Evolutionary conservation across 352 stramenopile species (phyloP).

Genomic region (Ophiocytium majus): DNA sequence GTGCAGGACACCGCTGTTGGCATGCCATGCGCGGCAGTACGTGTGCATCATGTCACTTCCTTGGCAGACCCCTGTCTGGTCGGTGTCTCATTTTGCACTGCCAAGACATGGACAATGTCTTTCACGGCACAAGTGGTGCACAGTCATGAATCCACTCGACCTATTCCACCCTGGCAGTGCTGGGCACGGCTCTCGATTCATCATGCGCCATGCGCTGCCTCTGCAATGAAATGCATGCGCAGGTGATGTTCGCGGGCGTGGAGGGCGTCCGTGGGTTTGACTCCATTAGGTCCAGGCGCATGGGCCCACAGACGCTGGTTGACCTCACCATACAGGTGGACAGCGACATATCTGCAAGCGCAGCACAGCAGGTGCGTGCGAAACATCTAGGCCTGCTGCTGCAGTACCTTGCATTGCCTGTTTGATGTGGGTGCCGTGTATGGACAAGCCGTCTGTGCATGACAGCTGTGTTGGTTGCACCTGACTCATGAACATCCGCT

Average conservation of each 20-base stretch:
- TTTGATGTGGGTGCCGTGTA: background rate
- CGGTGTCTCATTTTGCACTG: no score
- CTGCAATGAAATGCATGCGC: background rate
- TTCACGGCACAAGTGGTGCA: no score
- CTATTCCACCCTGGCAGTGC: no score
- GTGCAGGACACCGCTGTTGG: no score
- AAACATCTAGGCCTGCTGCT: conserved; percentile 17
- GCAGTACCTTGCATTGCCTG: background rate
- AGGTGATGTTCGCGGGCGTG: background rate
- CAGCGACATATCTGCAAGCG: conserved; percentile 48
- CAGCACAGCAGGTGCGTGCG: conserved; percentile 53
- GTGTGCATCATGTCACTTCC: no score
- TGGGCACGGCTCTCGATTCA: no score
- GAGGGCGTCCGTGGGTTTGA: conserved; percentile 30
- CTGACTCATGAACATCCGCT: background rate
- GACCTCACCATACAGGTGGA: conserved; percentile 56
- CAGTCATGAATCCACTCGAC: no score
- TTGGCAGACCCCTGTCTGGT: no score
- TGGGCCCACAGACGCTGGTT: conserved; percentile 53
- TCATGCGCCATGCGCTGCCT: background rate
- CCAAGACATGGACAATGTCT: no score
- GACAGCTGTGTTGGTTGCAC: background rate
- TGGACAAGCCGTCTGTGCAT: background rate
- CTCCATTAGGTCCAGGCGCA: conserved; percentile 40
- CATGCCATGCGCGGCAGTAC: no score